Evolutionary conservation across 306 rosid genomes (phyloP).

Genomic region (Cucumis hystrix): DNA sequence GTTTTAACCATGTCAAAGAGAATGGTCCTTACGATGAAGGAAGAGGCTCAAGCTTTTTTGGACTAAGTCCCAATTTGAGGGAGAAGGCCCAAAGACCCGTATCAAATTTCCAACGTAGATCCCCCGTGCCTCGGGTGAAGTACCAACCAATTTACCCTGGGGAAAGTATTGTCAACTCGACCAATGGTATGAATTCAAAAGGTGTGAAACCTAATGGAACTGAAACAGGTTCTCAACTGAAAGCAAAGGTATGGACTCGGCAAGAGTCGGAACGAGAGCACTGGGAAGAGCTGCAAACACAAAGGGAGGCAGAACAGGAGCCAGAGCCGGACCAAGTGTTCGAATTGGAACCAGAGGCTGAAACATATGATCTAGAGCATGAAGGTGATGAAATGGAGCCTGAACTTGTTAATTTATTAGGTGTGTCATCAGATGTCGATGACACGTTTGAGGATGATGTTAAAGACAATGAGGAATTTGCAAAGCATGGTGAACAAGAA

Average conservation of each 20-base stretch:
- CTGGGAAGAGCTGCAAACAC: constrained; percentile 6
- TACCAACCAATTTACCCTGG: constrained; percentile 39
- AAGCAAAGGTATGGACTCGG: background rate
- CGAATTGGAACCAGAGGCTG: constrained; percentile 12
- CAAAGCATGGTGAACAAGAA: constrained; percentile 28
- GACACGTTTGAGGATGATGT: constrained; percentile 21
- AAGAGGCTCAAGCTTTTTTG: constrained; percentile 23
- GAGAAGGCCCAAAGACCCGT: constrained; percentile 56
- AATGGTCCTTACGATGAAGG: constrained; percentile 24
- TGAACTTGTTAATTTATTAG: constrained; percentile 30
- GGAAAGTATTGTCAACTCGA: constrained; percentile 15
- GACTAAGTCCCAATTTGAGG: constrained; percentile 31
- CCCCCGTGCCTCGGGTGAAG: constrained; percentile 67
- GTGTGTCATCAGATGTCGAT: constrained; percentile 28
- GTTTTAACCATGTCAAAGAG: constrained; percentile 34
- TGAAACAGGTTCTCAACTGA: constrained; percentile 23
- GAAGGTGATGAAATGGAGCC: constrained; percentile 20
- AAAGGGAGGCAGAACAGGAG: background rate
- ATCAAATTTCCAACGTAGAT: constrained; percentile 71
- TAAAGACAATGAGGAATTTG: constrained; percentile 15
- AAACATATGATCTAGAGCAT: constrained; percentile 21
- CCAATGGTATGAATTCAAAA: constrained; percentile 18
- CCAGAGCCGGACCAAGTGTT: constrained; percentile 10
- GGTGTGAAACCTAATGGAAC: constrained; percentile 21
- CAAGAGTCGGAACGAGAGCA: background rate